Evolutionary conservation across 2,329 filamentous ascomycete species (phyloP).

Genomic region (Conoideocrella luteorostrata): DNA sequence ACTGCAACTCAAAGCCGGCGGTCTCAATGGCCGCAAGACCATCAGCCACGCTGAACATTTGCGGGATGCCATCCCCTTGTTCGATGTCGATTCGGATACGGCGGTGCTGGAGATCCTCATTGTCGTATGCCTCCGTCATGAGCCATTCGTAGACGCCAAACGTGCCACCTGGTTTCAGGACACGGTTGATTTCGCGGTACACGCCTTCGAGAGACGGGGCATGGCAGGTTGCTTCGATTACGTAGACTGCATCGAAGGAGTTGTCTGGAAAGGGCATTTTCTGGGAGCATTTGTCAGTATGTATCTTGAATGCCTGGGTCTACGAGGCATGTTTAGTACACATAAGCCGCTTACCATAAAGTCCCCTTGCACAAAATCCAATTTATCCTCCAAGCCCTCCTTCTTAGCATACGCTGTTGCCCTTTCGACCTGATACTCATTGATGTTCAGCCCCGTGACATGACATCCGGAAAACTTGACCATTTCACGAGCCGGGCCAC

Average conservation of each 20-base stretch:
- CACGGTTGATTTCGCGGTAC: slow-evolving; percentile 84
- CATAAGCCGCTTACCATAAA: slow-evolving; percentile 87
- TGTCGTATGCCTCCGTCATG: slow-evolving; percentile 93
- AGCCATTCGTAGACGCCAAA: slow-evolving; percentile 97
- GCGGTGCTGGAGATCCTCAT: slow-evolving; percentile 73
- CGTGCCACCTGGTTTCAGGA: slow-evolving; percentile 86
- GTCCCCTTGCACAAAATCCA: slow-evolving; percentile 82
- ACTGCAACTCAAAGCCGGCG: slow-evolving; percentile 72
- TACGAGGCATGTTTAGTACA: no score
- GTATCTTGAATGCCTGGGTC: background rate
- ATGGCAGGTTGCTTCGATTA: slow-evolving; percentile 90
- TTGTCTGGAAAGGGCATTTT: slow-evolving; percentile 90
- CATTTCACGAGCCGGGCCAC: slow-evolving; percentile 89
- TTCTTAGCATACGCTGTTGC: slow-evolving; percentile 73
- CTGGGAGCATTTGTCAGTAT: slow-evolving; percentile 27
- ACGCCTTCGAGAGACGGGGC: slow-evolving; percentile 81
- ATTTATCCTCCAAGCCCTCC: slow-evolving; percentile 68
- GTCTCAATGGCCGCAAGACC: slow-evolving; percentile 73
- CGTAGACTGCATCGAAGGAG: slow-evolving; percentile 86
- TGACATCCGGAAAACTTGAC: slow-evolving; percentile 85
- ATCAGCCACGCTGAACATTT: slow-evolving; percentile 82
- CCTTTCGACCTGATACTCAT: slow-evolving; percentile 92
- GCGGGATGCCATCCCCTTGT: slow-evolving; percentile 86
- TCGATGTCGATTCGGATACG: slow-evolving; percentile 86
- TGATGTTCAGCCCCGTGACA: slow-evolving; percentile 89